Conservation (phyloP, 2,329 filamentous ascomycete genomes). For the Clarireedia homoeocarpa region DNA sequence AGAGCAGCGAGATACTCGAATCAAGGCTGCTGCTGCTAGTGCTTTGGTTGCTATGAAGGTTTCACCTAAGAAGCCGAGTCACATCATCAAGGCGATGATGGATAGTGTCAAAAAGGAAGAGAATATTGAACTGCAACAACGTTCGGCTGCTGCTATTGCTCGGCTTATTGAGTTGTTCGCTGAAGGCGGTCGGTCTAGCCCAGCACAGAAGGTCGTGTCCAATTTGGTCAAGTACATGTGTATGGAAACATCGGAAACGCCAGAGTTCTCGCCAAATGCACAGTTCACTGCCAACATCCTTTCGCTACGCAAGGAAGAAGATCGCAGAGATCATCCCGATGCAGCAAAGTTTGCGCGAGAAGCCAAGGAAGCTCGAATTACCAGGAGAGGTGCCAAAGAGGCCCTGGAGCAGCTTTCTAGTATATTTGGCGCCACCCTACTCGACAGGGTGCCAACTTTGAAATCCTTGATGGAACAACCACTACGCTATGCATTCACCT, state of each 20-base stretch:
- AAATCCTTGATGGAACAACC: constrained; percentile 74
- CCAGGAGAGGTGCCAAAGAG: constrained; percentile 86
- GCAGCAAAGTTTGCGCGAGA: constrained; percentile 85
- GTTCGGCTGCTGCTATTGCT: constrained; percentile 79
- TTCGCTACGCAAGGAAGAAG: constrained; percentile 94
- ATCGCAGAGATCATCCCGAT: constrained; percentile 86
- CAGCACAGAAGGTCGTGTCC: constrained; percentile 90
- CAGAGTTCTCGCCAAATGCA: constrained; percentile 83
- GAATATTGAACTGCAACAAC: constrained; percentile 77
- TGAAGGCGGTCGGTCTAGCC: constrained; percentile 67
- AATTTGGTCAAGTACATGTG: constrained; percentile 97
- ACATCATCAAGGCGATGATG: constrained; percentile 95
- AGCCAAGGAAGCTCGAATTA: constrained; percentile 81
- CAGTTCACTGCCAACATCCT: constrained; percentile 72
- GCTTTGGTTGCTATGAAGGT: constrained; percentile 81
- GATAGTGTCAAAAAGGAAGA: constrained; percentile 96
- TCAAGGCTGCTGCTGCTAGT: constrained; percentile 79
- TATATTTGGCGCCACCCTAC: constrained; percentile 68
- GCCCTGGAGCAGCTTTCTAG: constrained; percentile 79
- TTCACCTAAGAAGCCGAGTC: constrained; percentile 87
- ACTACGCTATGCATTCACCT: constrained; percentile 64
- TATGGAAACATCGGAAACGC: constrained; percentile 94
- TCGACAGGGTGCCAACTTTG: constrained; percentile 79
- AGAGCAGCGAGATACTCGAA: constrained; percentile 72
- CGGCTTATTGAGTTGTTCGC: constrained; percentile 82